A percentile compares a stretch with the other conserved stretches of the same genome.
Conservation (phyloP, 208 protist species). For the Tritrichomonas foetus region DNA sequence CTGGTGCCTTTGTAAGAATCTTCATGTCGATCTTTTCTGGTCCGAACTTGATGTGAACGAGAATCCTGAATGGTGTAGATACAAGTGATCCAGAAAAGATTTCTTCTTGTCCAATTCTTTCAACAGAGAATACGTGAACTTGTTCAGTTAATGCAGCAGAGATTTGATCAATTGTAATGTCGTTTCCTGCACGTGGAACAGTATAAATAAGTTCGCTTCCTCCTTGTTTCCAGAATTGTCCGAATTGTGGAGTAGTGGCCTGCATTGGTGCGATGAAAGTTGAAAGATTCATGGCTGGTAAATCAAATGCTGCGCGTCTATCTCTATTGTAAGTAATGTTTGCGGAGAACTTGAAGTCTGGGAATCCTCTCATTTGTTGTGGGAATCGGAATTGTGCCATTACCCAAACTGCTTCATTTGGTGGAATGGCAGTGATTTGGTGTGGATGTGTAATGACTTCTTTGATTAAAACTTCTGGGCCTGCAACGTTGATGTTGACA, state of each 20-base stretch:
- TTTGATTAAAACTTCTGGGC: not conserved
- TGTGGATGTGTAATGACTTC: not conserved
- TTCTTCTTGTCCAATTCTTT: conserved; percentile 36
- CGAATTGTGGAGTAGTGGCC: conserved; percentile 3
- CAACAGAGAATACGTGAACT: not conserved
- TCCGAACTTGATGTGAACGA: conserved; percentile 8
- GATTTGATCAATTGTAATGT: not conserved
- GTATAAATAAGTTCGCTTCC: not conserved
- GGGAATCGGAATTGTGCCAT: not conserved
- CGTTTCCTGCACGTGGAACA: not conserved
- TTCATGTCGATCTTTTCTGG: conserved; percentile 14
- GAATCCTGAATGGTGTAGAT: conserved; percentile 33
- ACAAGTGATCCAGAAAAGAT: not conserved
- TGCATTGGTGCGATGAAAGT: not conserved
- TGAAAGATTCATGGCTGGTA: not conserved
- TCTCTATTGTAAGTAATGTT: not conserved
- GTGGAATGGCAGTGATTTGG: not conserved
- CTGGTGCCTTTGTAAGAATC: not conserved
- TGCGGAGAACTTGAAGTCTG: not conserved
- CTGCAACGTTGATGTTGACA: not conserved
- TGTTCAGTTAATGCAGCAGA: not conserved
- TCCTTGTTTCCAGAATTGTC: not conserved
- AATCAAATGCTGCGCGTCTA: not conserved
- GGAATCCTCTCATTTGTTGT: conserved; percentile 13
- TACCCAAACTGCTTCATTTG: not conserved